Evolutionary conservation across 495 filamentous ascomycete species (phyloP).

Genomic region (Neurospora discreta): DNA sequence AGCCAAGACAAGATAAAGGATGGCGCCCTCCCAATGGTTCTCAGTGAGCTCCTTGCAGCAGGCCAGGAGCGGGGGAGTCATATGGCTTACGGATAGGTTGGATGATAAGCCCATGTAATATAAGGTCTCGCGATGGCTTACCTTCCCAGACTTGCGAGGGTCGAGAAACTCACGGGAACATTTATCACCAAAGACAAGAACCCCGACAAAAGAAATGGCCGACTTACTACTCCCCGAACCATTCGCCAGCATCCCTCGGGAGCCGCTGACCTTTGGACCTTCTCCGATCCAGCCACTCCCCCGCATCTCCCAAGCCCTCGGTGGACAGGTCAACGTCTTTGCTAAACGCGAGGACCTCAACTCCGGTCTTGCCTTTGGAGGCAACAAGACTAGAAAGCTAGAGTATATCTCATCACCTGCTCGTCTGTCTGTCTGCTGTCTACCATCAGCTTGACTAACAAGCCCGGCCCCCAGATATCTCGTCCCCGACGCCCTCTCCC

Average conservation of each 20-base stretch:
- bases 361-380: constrained; percentile 50
- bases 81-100: not conserved
- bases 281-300: constrained; percentile 51
- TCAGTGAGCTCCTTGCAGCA: not conserved
- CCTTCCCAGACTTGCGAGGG: not conserved
- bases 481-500: constrained; percentile 42
- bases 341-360: constrained; percentile 56
- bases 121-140: not conserved
- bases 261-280: constrained; percentile 42
- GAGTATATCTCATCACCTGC: constrained; percentile 19
- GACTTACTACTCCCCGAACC: constrained; percentile 39
- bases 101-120: not conserved
- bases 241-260: constrained; percentile 46
- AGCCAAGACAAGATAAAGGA: not conserved
- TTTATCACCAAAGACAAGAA: not conserved
- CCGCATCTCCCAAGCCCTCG: constrained; percentile 45
- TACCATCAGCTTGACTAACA: no score
- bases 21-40: not conserved
- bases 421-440: no score
- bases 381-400: constrained; percentile 57
- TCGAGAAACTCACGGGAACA: not conserved
- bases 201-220: constrained; percentile 12
- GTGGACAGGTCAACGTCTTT: constrained; percentile 42
- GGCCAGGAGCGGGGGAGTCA: not conserved
- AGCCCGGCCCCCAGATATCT: constrained; percentile 29